Evolutionary conservation across 768 basidiomycete genomes (phyloP).

Genomic region (Lactifluus subvellereus): DNA sequence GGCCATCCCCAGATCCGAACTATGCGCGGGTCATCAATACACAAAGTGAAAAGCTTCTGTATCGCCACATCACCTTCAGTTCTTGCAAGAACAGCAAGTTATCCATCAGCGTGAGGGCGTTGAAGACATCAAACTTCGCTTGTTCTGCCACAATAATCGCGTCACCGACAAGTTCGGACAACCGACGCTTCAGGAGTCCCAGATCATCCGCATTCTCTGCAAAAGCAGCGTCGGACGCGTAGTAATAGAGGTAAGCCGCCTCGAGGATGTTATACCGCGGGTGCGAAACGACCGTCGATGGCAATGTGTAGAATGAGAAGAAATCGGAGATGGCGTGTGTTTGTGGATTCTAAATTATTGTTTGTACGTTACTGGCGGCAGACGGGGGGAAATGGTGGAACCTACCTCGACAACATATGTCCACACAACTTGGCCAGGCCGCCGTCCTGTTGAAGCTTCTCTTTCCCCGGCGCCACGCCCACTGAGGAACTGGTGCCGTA

Average conservation of each 20-base stretch:
- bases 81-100: slow-evolving; percentile 78
- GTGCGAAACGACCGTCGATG: slow-evolving; percentile 84
- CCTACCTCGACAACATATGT: slow-evolving; percentile 90
- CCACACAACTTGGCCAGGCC: slow-evolving; percentile 88
- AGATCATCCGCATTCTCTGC: slow-evolving; percentile 55
- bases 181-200: slow-evolving; percentile 56
- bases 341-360: slow-evolving; percentile 59
- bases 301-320: slow-evolving; percentile 94
- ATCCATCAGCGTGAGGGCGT: slow-evolving; percentile 93
- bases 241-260: slow-evolving; percentile 95
- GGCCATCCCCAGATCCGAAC: slow-evolving; percentile 93
- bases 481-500: slow-evolving; percentile 82
- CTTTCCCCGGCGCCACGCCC: slow-evolving; percentile 61
- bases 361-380: background rate
- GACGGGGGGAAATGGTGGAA: background rate
- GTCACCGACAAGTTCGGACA: slow-evolving; percentile 70
- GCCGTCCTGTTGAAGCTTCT: slow-evolving; percentile 43
- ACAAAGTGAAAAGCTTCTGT: background rate
- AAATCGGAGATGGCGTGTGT: slow-evolving; percentile 88
- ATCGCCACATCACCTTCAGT: slow-evolving; percentile 57
- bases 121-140: slow-evolving; percentile 93
- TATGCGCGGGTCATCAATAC: slow-evolving; percentile 31
- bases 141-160: slow-evolving; percentile 74
- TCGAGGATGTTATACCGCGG: slow-evolving; percentile 69
- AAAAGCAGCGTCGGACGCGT: slow-evolving; percentile 77